Evolutionary conservation across 1,284 basidiomycete species (phyloP), one percentile per base, ranked within the genome.

Genomic region (Bjerkandera adusta): DNA sequence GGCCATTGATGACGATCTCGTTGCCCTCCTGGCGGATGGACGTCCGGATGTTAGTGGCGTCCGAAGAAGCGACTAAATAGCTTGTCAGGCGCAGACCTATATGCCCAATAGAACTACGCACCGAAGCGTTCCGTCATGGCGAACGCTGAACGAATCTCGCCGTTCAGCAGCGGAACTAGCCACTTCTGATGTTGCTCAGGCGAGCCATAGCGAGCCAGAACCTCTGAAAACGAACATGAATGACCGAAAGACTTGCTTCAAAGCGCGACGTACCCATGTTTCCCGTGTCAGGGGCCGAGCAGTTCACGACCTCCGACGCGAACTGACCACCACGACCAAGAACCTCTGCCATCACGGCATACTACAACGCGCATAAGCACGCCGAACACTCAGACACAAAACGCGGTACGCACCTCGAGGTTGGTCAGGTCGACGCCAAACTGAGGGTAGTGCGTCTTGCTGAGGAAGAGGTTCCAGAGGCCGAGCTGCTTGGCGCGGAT

Each of bases 391-490:
- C 12, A 37, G 13, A 33, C 42, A 18, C 47, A 27, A 22, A 7
- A 22, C 30, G 15, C 22, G 22, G 16, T 21, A 43, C 75, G 36
- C 53, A 92, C 91, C 76, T 98, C 95, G 46, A 99, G 76, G 68
- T 98, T 98, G 22, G 85, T 87, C 55, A 98, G 72, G 12, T 89
- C 85, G n/a, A 92, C 85, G 43, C 96, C 95, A 60, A 82, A 76
- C 55, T 88, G 77, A 22, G 92, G 92, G 67, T 96, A 97, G 66
- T 97, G 94, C 38, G 82, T 77, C 69, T 92, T 94, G 76, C 89
- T 93, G 53, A 98, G 73, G 78, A 98, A 98, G 35, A 99, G 77
- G 66, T 98, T 98, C 96, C 96, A 99, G 37, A 99, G 77, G 1
- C 96, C 96, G 32, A 85, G 78, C 58, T 82, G 76, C 69, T 86